A percentile compares a stretch with the other conserved stretches of the same genome.
Conservation (phyloP, 1,139 yeast genomes). For the Neolecta irregularis region DNA sequence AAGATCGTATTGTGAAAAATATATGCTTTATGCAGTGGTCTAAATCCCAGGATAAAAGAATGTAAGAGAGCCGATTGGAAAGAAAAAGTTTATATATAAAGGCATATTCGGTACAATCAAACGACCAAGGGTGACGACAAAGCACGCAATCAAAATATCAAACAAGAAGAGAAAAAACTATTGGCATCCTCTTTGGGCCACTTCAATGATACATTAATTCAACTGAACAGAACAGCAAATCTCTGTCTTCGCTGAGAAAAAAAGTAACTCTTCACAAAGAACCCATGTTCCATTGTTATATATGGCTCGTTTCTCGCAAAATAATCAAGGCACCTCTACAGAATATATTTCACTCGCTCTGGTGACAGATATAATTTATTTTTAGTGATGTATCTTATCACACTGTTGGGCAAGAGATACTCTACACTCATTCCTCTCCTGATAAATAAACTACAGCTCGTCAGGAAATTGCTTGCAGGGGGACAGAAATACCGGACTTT, state of each 20-base stretch:
- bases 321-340: conserved; percentile 22
- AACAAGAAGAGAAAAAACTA: neutral
- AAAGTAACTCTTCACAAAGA: neutral
- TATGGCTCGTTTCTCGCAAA: conserved; percentile 21
- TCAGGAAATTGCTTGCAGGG: neutral
- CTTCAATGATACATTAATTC: neutral
- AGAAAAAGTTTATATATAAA: neutral
- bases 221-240: neutral
- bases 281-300: conserved; percentile 2
- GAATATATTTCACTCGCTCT: conserved; percentile 87
- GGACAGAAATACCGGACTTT: conserved; percentile 44
- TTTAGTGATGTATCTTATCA: conserved; percentile 85
- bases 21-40: conserved; percentile 14
- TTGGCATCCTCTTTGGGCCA: neutral
- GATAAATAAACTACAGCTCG: conserved; percentile 37
- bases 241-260: conserved; percentile 2
- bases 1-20: conserved; percentile 13
- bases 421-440: conserved; percentile 96
- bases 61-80: neutral
- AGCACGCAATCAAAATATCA: neutral
- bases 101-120: conserved; percentile 1
- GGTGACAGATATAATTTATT: conserved; percentile 72
- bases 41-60: conserved; percentile 3
- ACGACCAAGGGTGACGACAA: neutral
- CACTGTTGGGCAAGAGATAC: conserved; percentile 82